Base-by-base conservation (phyloP, 1,139 yeast genomes). In the Hemisphaericaspora lyxosophila region DNA sequence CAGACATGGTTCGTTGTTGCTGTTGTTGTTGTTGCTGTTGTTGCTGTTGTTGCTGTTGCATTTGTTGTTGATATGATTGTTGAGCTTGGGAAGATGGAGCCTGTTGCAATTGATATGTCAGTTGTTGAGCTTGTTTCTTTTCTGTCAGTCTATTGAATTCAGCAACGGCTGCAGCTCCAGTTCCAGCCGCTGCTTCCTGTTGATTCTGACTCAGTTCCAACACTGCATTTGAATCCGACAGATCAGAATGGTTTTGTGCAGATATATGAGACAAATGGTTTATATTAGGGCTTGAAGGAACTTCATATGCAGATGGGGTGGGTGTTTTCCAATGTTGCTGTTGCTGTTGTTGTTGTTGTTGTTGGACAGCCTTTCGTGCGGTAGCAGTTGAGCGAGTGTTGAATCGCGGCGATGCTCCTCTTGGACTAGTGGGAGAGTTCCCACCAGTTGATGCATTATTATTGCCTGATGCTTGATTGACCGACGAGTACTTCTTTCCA, bases 1-100 rank as follows among this genome's bases (percentile, higher is more conserved):
- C 83, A 2, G 80, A 62, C 65, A 78, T 70, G 15, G 69, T 63
- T 30, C 76, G 54, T 20, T 41, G 54, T 30, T 41, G 57, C 31
- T 39, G 45, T 30, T 39, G 47, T 19, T 35, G 47, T 24, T 32
- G 44, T 25, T 43, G 48, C 34, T 43, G 49, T 18, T 33, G 35
- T n/a, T 23, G 26, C 24, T 30, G 44, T 22, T 38, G 45, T 19
- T 15, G 38, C 18, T 27, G 40, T 6, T 31, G 36, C 12, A 42
- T 59, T 34, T 42, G 51, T 41, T 25, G 42, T 16, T 34, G 47
- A 36, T 40, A 49, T 25, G 28, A 38, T 23, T 32, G 45, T 13
- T 42, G 47, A 16, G 32, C 45, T 25, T 31, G 42, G 31, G 40
- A 45, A 9, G 24, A 26, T 25, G 39, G 43, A 31, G 31, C 41